Conservation (phyloP, 1,284 basidiomycete genomes). For the Pisolithus thermaeus region DNA sequence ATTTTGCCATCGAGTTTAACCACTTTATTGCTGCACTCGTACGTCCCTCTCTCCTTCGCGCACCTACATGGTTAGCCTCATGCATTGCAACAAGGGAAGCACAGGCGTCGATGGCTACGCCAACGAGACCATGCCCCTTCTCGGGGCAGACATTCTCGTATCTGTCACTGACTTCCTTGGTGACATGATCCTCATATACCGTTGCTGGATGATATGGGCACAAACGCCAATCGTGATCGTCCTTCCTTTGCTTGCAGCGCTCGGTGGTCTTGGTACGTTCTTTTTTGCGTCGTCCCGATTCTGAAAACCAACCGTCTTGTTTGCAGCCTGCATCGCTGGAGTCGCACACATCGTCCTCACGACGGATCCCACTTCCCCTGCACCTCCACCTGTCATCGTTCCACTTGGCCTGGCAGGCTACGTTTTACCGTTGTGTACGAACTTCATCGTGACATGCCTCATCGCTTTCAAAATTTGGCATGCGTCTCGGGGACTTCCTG, state of each 20-base stretch:
- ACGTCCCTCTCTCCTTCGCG: slow-evolving; percentile 5
- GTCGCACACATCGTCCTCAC: slow-evolving; percentile 19
- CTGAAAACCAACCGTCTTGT: not conserved
- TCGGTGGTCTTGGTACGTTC: slow-evolving; percentile 29
- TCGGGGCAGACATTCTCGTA: slow-evolving; percentile 29
- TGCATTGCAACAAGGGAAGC: slow-evolving; percentile 7
- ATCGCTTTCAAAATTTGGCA: slow-evolving; percentile 35
- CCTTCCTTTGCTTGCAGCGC: slow-evolving; percentile 28
- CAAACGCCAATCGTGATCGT: slow-evolving; percentile 26
- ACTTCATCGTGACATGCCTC: slow-evolving; percentile 33
- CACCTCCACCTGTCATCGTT: slow-evolving; percentile 26
- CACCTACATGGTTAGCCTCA: slow-evolving; percentile 2
- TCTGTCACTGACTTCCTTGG: slow-evolving; percentile 34
- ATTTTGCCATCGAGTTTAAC: slow-evolving; percentile 35
- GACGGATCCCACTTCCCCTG: slow-evolving; percentile 20
- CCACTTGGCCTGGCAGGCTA: slow-evolving; percentile 30
- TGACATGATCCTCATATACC: slow-evolving; percentile 33
- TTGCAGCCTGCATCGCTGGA: slow-evolving; percentile 23
- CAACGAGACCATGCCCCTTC: slow-evolving; percentile 26
- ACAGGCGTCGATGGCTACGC: slow-evolving; percentile 23
- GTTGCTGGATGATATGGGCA: slow-evolving; percentile 35
- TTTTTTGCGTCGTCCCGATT: not conserved
- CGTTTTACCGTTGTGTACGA: slow-evolving; percentile 33
- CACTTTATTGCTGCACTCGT: slow-evolving; percentile 32
- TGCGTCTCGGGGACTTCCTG: slow-evolving; percentile 14